These are phyloP conservation scores for Gracilariopsis chorda DNA, from an alignment of 23 red algal genomes.

Conservation along the genomic window DNA sequence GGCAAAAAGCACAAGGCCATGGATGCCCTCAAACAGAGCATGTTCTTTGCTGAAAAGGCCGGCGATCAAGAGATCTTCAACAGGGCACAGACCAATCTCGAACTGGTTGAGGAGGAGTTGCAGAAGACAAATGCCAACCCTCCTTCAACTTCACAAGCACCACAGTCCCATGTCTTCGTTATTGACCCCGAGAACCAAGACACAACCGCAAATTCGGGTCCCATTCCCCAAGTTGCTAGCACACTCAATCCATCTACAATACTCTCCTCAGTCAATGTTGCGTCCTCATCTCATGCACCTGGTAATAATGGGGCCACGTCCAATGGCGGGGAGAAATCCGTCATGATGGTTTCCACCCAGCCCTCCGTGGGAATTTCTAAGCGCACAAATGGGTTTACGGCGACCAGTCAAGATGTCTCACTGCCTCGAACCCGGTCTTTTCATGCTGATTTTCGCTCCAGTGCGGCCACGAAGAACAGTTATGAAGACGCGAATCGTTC, in stretches of 20 bases:
- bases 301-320: background rate
- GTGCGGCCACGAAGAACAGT: background rate
- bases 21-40: slow-evolving; percentile 40
- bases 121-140: background rate
- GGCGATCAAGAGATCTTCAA: background rate
- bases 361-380: background rate
- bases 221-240: background rate
- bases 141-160: background rate
- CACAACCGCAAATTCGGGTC: background rate
- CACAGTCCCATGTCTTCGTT: background rate
- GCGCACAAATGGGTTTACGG: background rate
- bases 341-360: slow-evolving; percentile 33
- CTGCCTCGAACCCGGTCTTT: background rate
- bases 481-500: background rate
- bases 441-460: background rate
- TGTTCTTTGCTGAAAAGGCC: slow-evolving; percentile 21
- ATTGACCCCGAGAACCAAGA: background rate
- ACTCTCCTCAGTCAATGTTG: background rate
- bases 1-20: slow-evolving; percentile 44
- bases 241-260: background rate
- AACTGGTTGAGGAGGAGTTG: slow-evolving; percentile 14
- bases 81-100: slow-evolving; percentile 33
- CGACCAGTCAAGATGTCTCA: background rate
- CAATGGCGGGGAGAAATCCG: slow-evolving; percentile 25
- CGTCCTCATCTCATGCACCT: background rate